A percentile compares a stretch with the other conserved stretches of the same genome.
Conservation (phyloP, 106 monocot genomes). For the Cymbidium sinense region DNA sequence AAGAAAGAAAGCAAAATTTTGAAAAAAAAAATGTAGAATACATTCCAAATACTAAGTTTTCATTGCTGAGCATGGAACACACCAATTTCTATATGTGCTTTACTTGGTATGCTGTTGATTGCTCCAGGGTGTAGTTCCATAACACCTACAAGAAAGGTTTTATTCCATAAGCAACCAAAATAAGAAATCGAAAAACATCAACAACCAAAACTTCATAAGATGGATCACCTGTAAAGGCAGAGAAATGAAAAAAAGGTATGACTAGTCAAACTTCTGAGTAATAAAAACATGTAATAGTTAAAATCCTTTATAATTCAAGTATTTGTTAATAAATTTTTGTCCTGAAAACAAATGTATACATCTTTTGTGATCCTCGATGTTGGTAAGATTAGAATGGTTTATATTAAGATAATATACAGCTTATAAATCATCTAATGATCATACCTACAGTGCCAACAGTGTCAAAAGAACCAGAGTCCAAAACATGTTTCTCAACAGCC, state of each 20-base stretch:
- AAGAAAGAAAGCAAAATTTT: not conserved
- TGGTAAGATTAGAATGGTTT: not conserved
- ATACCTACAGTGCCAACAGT: slow-evolving; percentile 98
- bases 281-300: not conserved
- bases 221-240: not conserved
- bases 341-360: not conserved
- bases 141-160: slow-evolving; percentile 49
- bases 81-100: slow-evolving; percentile 96
- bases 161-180: not conserved
- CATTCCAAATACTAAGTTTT: not conserved
- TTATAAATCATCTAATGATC: not conserved
- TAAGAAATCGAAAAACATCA: not conserved
- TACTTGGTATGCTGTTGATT: slow-evolving; percentile 97
- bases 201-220: not conserved
- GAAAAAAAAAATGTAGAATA: not conserved
- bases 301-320: not conserved
- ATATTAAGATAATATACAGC: not conserved
- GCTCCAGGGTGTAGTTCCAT: slow-evolving; percentile 95
- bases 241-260: not conserved
- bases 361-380: not conserved
- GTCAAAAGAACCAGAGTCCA: slow-evolving; percentile 86
- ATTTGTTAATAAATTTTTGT: not conserved
- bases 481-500: slow-evolving; percentile 89
- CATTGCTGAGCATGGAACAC: slow-evolving; percentile 5
- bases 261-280: not conserved